Percentiles rank a stretch among this genome's conserved stretches.
These are phyloP conservation scores for Agapanthus africanus DNA, from an alignment of 106 monocot species.

Conservation along the genomic window DNA sequence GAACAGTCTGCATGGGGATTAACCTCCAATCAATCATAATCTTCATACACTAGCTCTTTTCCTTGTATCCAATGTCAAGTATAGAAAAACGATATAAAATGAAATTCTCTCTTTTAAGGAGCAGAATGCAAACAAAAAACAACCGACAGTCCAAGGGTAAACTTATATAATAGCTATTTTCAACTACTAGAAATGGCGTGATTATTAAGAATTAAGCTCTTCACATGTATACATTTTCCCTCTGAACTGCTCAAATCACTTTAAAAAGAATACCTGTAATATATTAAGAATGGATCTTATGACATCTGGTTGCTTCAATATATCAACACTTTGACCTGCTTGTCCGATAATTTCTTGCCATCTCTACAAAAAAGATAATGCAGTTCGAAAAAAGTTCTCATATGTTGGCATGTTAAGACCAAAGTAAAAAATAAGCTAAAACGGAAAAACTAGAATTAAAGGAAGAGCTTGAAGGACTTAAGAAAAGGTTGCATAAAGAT, in stretches of 20 bases:
- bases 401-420: no score
- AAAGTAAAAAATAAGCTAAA: no score
- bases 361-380: constrained; percentile 51
- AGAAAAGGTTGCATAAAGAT: no score
- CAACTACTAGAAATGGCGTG: not conserved
- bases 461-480: no score
- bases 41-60: no score
- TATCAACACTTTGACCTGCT: constrained; percentile 79
- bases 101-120: not conserved
- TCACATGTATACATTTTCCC: not conserved
- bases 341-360: constrained; percentile 99
- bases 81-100: not conserved
- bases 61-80: no score
- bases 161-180: not conserved
- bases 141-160: not conserved
- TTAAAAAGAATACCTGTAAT: constrained; percentile 57
- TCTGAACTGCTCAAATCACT: not conserved
- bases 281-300: constrained; percentile 95
- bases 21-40: no score
- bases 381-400: no score
- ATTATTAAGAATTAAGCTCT: not conserved
- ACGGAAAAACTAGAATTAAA: no score
- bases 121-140: not conserved
- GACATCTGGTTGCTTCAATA: constrained; percentile 87
- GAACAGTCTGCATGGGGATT: no score